Conservation (phyloP, 352 stramenopile genomes). For the Aphanomyces stellatus region DNA sequence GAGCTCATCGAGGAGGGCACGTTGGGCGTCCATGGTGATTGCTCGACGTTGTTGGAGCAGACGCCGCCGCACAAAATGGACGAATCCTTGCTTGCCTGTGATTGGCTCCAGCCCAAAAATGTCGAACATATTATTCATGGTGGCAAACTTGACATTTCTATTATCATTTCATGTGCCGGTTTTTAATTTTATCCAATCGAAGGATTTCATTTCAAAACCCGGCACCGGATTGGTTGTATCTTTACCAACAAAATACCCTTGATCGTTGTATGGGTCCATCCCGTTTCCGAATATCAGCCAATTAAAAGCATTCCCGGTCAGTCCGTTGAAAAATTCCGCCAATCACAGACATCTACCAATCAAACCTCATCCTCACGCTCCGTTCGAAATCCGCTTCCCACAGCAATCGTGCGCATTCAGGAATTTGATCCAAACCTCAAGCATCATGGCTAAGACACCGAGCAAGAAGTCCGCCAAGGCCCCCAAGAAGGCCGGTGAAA, state of each 20-base stretch:
- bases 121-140: not conserved
- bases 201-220: not conserved
- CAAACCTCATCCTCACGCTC: too few relatives aligned
- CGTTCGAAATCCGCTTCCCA: too few relatives aligned
- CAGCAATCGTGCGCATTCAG: not conserved
- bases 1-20: constrained; percentile 79
- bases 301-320: too few relatives aligned
- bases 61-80: not conserved
- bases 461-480: constrained; percentile 89
- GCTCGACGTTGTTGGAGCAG: not conserved
- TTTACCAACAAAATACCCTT: too few relatives aligned
- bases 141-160: not conserved
- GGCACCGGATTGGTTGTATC: too few relatives aligned
- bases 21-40: constrained; percentile 68
- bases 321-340: too few relatives aligned
- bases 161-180: too few relatives aligned
- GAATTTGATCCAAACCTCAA: constrained; percentile 2
- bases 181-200: not conserved
- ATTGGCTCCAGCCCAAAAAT: not conserved
- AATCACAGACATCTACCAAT: too few relatives aligned
- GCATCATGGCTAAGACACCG: constrained; percentile 90
- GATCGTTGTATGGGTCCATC: too few relatives aligned
- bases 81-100: not conserved
- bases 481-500: constrained; percentile 54
- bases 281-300: too few relatives aligned